Percentiles rank a stretch among this genome's conserved stretches.
These are phyloP conservation scores for Decorospora gaudefroyi DNA, from an alignment of 2,329 filamentous ascomycete genomes.

Conservation along the genomic window DNA sequence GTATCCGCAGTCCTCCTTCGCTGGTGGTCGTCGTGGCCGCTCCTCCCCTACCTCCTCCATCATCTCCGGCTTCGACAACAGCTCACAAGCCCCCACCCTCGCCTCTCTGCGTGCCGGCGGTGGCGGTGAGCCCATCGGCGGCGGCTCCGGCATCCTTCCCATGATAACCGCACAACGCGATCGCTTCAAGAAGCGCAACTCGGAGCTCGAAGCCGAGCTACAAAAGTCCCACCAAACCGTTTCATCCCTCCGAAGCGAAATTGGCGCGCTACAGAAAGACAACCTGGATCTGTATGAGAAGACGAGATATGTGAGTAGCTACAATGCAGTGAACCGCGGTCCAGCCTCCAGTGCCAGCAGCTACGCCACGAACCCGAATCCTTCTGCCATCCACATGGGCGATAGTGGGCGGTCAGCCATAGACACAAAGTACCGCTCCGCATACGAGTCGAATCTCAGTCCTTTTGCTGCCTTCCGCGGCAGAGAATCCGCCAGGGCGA, in stretches of 20 bases:
- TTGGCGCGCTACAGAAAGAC: slow-evolving; percentile 90
- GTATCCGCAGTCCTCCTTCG: slow-evolving; percentile 67
- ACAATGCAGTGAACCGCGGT: slow-evolving; percentile 78
- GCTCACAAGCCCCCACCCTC: slow-evolving; percentile 49
- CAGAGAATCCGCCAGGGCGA: slow-evolving; percentile 87
- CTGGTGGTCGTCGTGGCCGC: slow-evolving; percentile 62
- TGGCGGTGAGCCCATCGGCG: slow-evolving; percentile 67
- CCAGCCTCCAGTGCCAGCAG: slow-evolving; percentile 61
- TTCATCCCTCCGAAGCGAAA: slow-evolving; percentile 84
- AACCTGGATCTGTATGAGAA: slow-evolving; percentile 97
- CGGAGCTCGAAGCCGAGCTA: slow-evolving; percentile 86
- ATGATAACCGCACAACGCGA: slow-evolving; percentile 99
- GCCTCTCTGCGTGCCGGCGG: slow-evolving; percentile 62
- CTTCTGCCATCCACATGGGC: slow-evolving; percentile 68
- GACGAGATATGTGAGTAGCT: slow-evolving; percentile 92
- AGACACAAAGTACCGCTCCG: slow-evolving; percentile 80
- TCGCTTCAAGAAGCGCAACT: slow-evolving; percentile 95
- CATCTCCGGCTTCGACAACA: slow-evolving; percentile 85
- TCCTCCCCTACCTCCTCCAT: slow-evolving; percentile 95
- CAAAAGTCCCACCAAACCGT: slow-evolving; percentile 81
- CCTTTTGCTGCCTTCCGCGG: slow-evolving; percentile 95
- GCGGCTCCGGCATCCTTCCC: slow-evolving; percentile 85
- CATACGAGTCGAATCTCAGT: slow-evolving; percentile 93
- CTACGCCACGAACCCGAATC: slow-evolving; percentile 71
- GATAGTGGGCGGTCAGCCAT: slow-evolving; percentile 16